phyloP scores from a whole-genome alignment of 2,329 filamentous ascomycete species.

The Byssochlamys sp. region DNA sequence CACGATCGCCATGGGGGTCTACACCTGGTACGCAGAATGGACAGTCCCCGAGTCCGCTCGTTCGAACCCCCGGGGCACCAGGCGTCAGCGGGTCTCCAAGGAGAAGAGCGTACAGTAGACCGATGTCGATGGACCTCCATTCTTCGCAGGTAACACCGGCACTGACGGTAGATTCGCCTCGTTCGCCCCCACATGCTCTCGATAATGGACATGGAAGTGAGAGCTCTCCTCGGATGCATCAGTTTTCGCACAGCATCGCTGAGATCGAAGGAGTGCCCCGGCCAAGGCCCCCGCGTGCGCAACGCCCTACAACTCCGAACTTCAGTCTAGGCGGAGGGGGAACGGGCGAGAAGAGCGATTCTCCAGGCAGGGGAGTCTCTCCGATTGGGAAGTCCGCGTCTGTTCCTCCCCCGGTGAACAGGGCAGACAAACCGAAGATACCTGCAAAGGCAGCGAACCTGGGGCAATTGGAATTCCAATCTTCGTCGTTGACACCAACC shows the following conservation, averaged over 20 bases:
- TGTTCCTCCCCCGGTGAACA: constrained; percentile 65
- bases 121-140: constrained; percentile 36
- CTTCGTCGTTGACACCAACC: constrained; percentile 16
- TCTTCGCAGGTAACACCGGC: constrained; percentile 33
- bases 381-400: constrained; percentile 28
- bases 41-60: constrained; percentile 12
- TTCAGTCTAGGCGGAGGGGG: constrained; percentile 14
- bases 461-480: constrained; percentile 19
- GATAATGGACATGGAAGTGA: constrained; percentile 45
- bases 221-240: constrained; percentile 50
- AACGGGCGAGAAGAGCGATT: constrained; percentile 3
- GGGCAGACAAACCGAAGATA: constrained; percentile 67
- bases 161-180: constrained; percentile 35
- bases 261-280: not conserved
- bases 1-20: constrained; percentile 29
- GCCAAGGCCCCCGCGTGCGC: not conserved
- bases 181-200: constrained; percentile 29
- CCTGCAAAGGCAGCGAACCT: constrained; percentile 37
- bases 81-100: constrained; percentile 37
- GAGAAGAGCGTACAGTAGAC: constrained; percentile 51
- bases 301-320: constrained; percentile 22
- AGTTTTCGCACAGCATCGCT: not conserved
- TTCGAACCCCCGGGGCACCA: constrained; percentile 13
- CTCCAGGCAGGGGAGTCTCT: constrained; percentile 9
- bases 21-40: constrained; percentile 13